These are phyloP conservation scores for Lactarius deliciosus DNA, from an alignment of 768 basidiomycete species.

Conservation along the genomic window DNA sequence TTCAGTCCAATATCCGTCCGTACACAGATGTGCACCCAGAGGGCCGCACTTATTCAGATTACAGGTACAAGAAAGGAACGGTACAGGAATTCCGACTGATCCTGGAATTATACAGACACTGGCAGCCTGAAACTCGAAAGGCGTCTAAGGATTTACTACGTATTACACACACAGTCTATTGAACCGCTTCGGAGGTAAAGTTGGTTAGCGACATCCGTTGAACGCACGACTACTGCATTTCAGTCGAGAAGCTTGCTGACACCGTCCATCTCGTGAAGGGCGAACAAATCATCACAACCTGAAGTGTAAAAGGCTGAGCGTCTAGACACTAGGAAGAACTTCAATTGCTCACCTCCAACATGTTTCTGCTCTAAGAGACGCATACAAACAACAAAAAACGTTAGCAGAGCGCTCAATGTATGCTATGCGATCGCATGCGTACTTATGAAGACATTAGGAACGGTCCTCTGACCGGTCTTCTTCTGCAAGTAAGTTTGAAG, in stretches of 20 bases:
- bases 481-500: slow-evolving; percentile 65
- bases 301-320: neutral
- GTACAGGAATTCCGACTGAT: neutral
- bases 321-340: neutral
- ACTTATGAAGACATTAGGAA: slow-evolving; percentile 80
- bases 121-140: neutral
- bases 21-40: neutral
- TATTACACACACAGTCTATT: neutral
- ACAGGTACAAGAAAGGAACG: neutral
- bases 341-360: slow-evolving; percentile 47
- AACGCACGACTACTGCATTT: neutral
- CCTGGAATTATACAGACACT: neutral
- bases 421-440: slow-evolving; percentile 24
- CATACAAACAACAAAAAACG: neutral
- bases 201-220: neutral
- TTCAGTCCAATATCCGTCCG: neutral
- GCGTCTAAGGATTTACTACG: neutral
- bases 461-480: slow-evolving; percentile 70
- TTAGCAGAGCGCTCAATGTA: neutral
- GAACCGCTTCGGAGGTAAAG: neutral
- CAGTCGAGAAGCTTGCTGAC: slow-evolving; percentile 10
- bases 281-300: slow-evolving; percentile 5
- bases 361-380: slow-evolving; percentile 46
- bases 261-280: neutral
- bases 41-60: neutral